Percentiles rank a stretch among this genome's conserved stretches.
Evolutionary conservation across 257 asterid genomes (phyloP).

Genomic region (Solanum chiquidenum): DNA sequence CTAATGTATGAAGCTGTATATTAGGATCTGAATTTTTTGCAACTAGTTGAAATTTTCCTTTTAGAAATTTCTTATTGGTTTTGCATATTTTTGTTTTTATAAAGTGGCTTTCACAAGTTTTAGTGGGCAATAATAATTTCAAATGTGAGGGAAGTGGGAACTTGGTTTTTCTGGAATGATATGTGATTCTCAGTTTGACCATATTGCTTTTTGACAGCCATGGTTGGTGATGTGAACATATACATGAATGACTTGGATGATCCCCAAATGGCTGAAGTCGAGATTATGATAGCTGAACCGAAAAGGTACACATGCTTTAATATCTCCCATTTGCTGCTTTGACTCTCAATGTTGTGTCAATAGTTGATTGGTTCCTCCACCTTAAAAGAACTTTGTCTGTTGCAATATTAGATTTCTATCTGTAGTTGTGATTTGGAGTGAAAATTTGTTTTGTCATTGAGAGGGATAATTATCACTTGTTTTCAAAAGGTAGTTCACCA

Average conservation of each 20-base stretch:
- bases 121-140: background rate
- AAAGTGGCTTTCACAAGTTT: background rate
- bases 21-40: background rate
- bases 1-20: background rate
- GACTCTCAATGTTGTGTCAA: background rate
- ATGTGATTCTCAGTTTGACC: background rate
- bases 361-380: background rate
- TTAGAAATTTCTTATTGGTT: background rate
- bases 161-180: background rate
- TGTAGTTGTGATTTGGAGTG: background rate
- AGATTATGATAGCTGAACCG: constrained; percentile 86
- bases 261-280: constrained; percentile 65
- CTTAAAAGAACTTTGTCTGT: background rate
- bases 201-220: constrained; percentile 38
- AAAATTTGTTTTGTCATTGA: background rate
- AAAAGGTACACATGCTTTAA: constrained; percentile 39
- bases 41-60: background rate
- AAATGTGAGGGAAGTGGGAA: background rate
- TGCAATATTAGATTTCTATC: background rate
- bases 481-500: background rate
- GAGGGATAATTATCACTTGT: background rate
- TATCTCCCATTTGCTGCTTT: background rate
- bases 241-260: constrained; percentile 85
- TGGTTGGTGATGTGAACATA: constrained; percentile 92
- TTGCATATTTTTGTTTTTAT: background rate